These are phyloP conservation scores for Suillus subalutaceus DNA, from an alignment of 768 basidiomycete genomes.

Conservation along the genomic window DNA sequence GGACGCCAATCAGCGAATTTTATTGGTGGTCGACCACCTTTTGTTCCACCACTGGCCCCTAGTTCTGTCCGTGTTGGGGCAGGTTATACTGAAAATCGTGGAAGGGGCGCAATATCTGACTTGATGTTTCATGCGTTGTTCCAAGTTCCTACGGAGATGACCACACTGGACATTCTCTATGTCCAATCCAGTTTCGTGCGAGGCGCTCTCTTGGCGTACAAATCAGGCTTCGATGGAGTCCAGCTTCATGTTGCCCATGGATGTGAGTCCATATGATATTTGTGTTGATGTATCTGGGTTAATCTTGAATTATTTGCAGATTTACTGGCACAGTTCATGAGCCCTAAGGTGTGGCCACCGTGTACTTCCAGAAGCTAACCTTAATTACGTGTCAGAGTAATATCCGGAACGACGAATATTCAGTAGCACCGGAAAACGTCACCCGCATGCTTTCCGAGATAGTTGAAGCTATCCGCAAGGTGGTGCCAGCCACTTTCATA, in stretches of 20 bases:
- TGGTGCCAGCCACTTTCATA: slow-evolving; percentile 60
- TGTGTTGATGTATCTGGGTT: background rate
- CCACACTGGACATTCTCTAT: slow-evolving; percentile 56
- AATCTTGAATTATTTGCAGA: slow-evolving; percentile 44
- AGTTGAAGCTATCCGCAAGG: slow-evolving; percentile 53
- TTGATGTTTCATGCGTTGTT: slow-evolving; percentile 50
- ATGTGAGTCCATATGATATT: slow-evolving; percentile 51
- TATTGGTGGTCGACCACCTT: slow-evolving; percentile 66
- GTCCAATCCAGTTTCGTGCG: slow-evolving; percentile 65
- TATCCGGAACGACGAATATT: slow-evolving; percentile 62
- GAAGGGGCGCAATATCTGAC: slow-evolving; percentile 16
- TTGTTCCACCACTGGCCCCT: slow-evolving; percentile 68
- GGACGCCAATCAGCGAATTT: slow-evolving; percentile 84
- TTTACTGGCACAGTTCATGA: slow-evolving; percentile 78
- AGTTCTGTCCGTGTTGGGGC: slow-evolving; percentile 59
- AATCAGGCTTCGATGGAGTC: slow-evolving; percentile 83
- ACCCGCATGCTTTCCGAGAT: slow-evolving; percentile 64
- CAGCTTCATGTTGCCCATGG: slow-evolving; percentile 88
- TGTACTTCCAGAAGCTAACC: slow-evolving; percentile 22
- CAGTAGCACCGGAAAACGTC: slow-evolving; percentile 41
- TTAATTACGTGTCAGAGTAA: slow-evolving; percentile 42
- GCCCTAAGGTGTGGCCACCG: slow-evolving; percentile 54
- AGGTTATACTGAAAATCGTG: slow-evolving; percentile 9
- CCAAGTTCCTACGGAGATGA: slow-evolving; percentile 66
- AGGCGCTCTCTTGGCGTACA: slow-evolving; percentile 64